These are phyloP conservation scores for Auriscalpium microsporum DNA, from an alignment of 768 basidiomycete species.

Conservation along the genomic window DNA sequence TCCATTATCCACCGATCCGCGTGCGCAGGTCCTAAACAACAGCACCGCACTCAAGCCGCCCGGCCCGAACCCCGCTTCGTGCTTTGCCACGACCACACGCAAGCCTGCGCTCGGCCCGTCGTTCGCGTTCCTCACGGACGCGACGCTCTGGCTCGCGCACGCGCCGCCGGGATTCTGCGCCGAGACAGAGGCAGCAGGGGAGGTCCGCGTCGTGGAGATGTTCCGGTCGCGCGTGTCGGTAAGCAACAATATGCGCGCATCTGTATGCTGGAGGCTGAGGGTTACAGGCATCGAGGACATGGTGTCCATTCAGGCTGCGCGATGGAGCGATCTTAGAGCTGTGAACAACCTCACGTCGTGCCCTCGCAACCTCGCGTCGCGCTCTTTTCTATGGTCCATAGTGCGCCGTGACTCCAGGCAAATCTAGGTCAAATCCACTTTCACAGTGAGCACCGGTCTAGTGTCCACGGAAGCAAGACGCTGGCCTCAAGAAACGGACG, in stretches of 20 bases:
- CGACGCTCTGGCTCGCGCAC: constrained; percentile 58
- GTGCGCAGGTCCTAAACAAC: constrained; percentile 51
- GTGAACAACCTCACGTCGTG: too few relatives aligned
- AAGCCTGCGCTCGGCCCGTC: constrained; percentile 74
- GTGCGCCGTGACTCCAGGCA: too few relatives aligned
- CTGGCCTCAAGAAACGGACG: too few relatives aligned
- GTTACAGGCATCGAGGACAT: too few relatives aligned
- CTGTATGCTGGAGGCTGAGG: too few relatives aligned
- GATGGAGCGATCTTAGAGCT: too few relatives aligned
- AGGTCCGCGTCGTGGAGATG: constrained; percentile 17
- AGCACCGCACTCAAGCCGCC: constrained; percentile 29
- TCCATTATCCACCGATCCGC: not conserved
- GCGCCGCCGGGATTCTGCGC: constrained; percentile 8
- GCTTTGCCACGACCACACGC: constrained; percentile 29
- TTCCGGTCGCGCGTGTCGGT: constrained; percentile 23
- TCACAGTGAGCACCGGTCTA: too few relatives aligned
- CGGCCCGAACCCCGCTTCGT: constrained; percentile 23
- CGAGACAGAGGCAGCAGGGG: constrained; percentile 14
- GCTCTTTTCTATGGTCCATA: too few relatives aligned
- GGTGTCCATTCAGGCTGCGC: too few relatives aligned
- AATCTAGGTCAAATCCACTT: too few relatives aligned
- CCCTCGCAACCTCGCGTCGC: too few relatives aligned
- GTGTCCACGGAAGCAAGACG: too few relatives aligned
- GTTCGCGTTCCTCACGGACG: constrained; percentile 64
- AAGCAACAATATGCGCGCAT: not conserved